Evolutionary conservation across 345 rosid genomes (phyloP).

Genomic region (Lumnitzera racemosa): DNA sequence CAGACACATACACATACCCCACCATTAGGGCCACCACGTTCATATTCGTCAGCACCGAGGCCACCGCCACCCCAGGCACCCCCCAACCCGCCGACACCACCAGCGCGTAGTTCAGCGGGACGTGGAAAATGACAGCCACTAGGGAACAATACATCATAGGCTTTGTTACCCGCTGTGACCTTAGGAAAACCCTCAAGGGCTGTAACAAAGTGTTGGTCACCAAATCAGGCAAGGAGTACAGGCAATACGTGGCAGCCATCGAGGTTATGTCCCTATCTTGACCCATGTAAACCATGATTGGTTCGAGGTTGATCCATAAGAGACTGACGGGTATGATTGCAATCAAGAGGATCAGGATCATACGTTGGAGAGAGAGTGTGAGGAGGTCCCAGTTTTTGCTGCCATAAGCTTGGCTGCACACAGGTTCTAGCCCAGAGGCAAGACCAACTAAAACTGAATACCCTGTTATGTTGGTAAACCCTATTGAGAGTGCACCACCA

Average conservation of each 20-base stretch:
- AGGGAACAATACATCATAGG: slow-evolving; percentile 96
- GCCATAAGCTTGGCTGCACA: slow-evolving; percentile 95
- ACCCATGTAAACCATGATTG: slow-evolving; percentile 78
- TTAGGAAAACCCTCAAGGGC: slow-evolving; percentile 74
- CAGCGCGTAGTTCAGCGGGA: slow-evolving; percentile 64
- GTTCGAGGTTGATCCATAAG: slow-evolving; percentile 79
- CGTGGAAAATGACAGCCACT: slow-evolving; percentile 68
- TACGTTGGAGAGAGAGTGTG: slow-evolving; percentile 72
- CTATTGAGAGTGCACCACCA: slow-evolving; percentile 93
- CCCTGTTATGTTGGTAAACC: slow-evolving; percentile 97
- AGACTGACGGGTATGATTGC: slow-evolving; percentile 73
- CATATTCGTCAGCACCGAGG: slow-evolving; percentile 84
- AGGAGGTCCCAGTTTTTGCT: slow-evolving; percentile 88
- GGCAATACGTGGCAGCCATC: slow-evolving; percentile 73
- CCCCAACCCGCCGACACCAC: slow-evolving; percentile 59
- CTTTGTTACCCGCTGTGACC: slow-evolving; percentile 87
- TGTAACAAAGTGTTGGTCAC: slow-evolving; percentile 77
- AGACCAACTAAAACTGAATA: slow-evolving; percentile 91
- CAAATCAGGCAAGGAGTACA: slow-evolving; percentile 90
- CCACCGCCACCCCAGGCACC: slow-evolving; percentile 92
- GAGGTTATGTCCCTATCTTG: slow-evolving; percentile 78
- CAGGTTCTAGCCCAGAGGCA: slow-evolving; percentile 95
- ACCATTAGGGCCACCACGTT: slow-evolving; percentile 72
- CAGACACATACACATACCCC: slow-evolving; percentile 65
- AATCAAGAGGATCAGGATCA: slow-evolving; percentile 71